These are phyloP conservation scores for Aspergillus carbonarius DNA, from an alignment of 2,329 filamentous ascomycete genomes.

Conservation along the genomic window DNA sequence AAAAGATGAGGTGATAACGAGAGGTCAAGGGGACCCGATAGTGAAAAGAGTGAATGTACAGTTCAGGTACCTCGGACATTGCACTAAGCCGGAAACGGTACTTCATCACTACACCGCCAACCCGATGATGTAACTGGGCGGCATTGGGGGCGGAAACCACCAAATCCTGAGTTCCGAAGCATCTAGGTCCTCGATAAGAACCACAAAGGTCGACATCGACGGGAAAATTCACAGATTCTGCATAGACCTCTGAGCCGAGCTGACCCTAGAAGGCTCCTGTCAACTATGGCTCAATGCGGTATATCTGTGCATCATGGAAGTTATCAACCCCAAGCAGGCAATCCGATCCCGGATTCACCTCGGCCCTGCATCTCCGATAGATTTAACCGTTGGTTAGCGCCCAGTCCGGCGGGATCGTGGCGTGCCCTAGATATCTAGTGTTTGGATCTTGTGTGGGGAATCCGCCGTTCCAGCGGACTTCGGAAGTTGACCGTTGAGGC, in stretches of 20 bases:
- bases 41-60: background rate
- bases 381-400: conserved; percentile 16
- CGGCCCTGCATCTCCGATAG: conserved; percentile 3
- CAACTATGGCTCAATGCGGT: conserved; percentile 9
- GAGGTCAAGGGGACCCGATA: background rate
- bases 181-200: too few relatives aligned
- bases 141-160: too few relatives aligned
- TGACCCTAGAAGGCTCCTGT: too few relatives aligned
- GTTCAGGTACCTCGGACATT: background rate
- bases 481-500: background rate
- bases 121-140: background rate
- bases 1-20: conserved; percentile 6
- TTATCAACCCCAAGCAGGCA: conserved; percentile 12
- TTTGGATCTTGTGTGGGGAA: conserved; percentile 6
- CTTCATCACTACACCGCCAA: conserved; percentile 9
- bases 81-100: background rate
- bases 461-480: background rate
- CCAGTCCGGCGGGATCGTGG: conserved; percentile 18
- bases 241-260: too few relatives aligned
- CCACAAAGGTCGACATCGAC: too few relatives aligned
- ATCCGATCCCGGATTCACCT: conserved; percentile 9
- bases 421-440: conserved; percentile 6
- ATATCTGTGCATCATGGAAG: background rate
- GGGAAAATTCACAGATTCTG: too few relatives aligned
- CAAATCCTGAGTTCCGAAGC: too few relatives aligned